Evolutionary conservation across 192 early-diverging fungal species (phyloP).

Genomic region (Linnemannia elongata): DNA sequence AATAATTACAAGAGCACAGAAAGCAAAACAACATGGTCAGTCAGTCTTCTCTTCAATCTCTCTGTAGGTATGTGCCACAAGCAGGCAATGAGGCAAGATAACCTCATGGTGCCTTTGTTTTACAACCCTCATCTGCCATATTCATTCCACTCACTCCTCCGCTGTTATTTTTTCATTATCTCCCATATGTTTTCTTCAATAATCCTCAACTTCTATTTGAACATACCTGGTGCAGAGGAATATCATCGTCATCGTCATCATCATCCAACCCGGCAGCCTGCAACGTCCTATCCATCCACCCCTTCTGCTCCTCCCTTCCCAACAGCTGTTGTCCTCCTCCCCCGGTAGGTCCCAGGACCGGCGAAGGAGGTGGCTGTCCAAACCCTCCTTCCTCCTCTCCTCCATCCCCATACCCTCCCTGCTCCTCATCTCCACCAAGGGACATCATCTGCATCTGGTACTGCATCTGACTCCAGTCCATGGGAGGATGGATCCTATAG

Average conservation of each 20-base stretch:
- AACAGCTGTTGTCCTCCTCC: conserved; percentile 13
- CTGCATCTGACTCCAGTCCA: conserved; percentile 41
- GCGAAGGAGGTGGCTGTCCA: neutral
- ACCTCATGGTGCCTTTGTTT: too few relatives aligned
- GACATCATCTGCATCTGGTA: conserved; percentile 15
- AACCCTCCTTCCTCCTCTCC: neutral
- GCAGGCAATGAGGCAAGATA: too few relatives aligned
- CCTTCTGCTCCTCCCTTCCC: conserved; percentile 44
- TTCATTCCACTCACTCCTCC: too few relatives aligned
- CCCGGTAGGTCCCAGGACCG: neutral
- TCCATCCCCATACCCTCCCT: neutral
- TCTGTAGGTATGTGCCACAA: too few relatives aligned
- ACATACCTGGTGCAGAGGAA: neutral
- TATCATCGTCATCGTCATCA: conserved; percentile 32
- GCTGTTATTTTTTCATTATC: too few relatives aligned
- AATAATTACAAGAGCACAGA: too few relatives aligned
- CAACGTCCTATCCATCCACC: conserved; percentile 49
- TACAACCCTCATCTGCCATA: too few relatives aligned
- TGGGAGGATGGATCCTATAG: conserved; percentile 22
- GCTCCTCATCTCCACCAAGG: neutral
- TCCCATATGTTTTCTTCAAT: too few relatives aligned
- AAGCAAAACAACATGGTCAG: too few relatives aligned
- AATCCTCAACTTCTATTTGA: too few relatives aligned
- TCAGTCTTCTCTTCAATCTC: too few relatives aligned
- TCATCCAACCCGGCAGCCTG: conserved; percentile 37